Evolutionary conservation across 768 basidiomycete genomes (phyloP).

Genomic region (Cystobasidium ongulense): DNA sequence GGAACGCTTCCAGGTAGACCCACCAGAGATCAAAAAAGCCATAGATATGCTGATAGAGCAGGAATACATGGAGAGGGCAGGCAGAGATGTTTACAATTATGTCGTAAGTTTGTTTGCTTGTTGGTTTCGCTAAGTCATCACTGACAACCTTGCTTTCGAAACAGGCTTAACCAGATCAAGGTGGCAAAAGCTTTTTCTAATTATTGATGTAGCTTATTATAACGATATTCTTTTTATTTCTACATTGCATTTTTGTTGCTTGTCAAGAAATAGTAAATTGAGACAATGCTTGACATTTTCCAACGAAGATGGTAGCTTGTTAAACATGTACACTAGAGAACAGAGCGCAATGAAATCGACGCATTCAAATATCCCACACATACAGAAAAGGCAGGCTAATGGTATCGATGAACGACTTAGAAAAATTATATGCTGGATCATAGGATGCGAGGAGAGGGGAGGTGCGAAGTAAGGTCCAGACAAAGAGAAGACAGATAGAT

Average conservation of each 20-base stretch:
- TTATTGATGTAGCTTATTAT: too few species aligned
- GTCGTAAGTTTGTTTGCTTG: neutral
- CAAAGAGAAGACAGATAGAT: too few species aligned
- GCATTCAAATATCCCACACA: too few species aligned
- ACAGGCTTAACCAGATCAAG: neutral
- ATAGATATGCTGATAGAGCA: constrained; percentile 50
- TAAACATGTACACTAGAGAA: too few species aligned
- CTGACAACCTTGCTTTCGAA: neutral
- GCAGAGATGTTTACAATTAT: constrained; percentile 66
- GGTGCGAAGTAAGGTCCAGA: neutral
- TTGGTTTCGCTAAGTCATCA: neutral
- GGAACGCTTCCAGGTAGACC: constrained; percentile 75
- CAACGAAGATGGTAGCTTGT: too few species aligned
- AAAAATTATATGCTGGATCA: neutral
- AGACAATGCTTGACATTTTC: too few species aligned
- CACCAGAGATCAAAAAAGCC: constrained; percentile 69
- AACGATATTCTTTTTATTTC: too few species aligned
- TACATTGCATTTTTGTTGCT: too few species aligned
- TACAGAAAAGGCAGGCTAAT: neutral
- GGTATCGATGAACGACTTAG: neutral
- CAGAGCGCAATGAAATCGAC: neutral
- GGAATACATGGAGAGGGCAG: constrained; percentile 72
- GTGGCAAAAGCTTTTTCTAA: too few species aligned
- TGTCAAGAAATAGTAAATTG: too few species aligned
- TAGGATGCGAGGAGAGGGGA: neutral